These are phyloP conservation scores for Vigna unguiculata DNA, from an alignment of 306 rosid species.

Conservation along the genomic window DNA sequence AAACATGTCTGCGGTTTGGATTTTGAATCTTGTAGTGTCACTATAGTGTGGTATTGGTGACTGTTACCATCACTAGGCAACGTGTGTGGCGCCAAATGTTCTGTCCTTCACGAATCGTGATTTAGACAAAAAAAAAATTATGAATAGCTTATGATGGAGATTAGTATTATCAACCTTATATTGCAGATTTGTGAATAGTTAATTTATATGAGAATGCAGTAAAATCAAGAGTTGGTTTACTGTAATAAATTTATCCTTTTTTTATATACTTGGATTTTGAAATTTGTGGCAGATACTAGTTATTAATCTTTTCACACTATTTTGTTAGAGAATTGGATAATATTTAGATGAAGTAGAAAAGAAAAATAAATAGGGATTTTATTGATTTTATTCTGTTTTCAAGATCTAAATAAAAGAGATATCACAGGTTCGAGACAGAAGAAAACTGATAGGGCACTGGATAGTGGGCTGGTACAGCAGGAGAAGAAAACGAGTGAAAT, in stretches of 20 bases:
- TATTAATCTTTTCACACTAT: conserved; percentile 31
- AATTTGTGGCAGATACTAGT: not conserved
- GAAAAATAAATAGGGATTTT: not conserved
- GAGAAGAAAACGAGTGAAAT: no score
- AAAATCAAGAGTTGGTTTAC: not conserved
- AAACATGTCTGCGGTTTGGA: not conserved
- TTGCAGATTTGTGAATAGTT: not conserved
- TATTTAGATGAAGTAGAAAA: not conserved
- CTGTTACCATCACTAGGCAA: not conserved
- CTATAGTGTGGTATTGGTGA: not conserved
- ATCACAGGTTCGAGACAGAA: not conserved
- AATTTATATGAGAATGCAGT: not conserved
- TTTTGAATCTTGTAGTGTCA: not conserved
- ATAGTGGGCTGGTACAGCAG: no score
- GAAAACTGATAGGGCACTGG: no score
- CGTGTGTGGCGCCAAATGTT: not conserved
- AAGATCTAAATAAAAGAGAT: not conserved
- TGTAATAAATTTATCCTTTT: conserved; percentile 14
- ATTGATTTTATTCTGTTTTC: not conserved
- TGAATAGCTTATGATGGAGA: conserved; percentile 3
- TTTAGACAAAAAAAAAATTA: not conserved
- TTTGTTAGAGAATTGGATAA: conserved; percentile 1
- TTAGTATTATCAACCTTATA: conserved; percentile 22
- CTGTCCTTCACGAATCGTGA: not conserved
- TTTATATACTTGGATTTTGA: conserved; percentile 8